These are phyloP conservation scores for Spencermartinsiella ligniputridi DNA, from an alignment of 1,139 yeast genomes.

Conservation along the genomic window DNA sequence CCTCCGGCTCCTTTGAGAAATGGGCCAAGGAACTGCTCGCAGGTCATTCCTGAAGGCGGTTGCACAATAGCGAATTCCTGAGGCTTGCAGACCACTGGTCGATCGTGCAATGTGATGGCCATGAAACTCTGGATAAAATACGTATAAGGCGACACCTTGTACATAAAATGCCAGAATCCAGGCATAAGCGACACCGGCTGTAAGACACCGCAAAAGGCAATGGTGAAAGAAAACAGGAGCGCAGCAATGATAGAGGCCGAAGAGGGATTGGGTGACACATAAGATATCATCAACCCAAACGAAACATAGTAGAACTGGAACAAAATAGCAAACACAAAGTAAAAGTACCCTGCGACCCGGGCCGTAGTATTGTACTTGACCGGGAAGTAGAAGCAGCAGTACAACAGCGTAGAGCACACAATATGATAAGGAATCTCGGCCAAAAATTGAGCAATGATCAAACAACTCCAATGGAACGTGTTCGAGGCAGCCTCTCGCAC, in stretches of 20 bases:
- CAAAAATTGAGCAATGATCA: slow-evolving; percentile 39
- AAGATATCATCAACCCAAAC: slow-evolving; percentile 46
- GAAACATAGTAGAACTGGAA: slow-evolving; percentile 44
- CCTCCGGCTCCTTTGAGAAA: slow-evolving; percentile 41
- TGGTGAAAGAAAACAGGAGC: slow-evolving; percentile 43
- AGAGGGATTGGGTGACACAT: slow-evolving; percentile 43
- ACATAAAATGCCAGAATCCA: slow-evolving; percentile 58
- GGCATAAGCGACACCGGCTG: slow-evolving; percentile 47
- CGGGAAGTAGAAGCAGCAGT: slow-evolving; percentile 39
- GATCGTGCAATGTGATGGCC: slow-evolving; percentile 42
- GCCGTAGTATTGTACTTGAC: slow-evolving; percentile 38
- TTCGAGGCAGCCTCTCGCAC: slow-evolving; percentile 59
- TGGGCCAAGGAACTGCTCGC: slow-evolving; percentile 40
- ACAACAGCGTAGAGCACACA: slow-evolving; percentile 30
- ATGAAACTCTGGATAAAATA: slow-evolving; percentile 48
- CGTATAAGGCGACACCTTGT: slow-evolving; percentile 51
- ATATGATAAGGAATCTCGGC: slow-evolving; percentile 41
- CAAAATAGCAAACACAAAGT: slow-evolving; percentile 40
- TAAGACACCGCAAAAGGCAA: slow-evolving; percentile 58
- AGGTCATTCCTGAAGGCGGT: slow-evolving; percentile 49
- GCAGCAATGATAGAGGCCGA: slow-evolving; percentile 47
- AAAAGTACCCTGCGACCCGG: slow-evolving; percentile 43
- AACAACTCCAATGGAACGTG: slow-evolving; percentile 56
- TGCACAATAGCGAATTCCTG: slow-evolving; percentile 45
- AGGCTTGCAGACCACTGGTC: slow-evolving; percentile 41